phyloP scores from a whole-genome alignment of 352 stramenopile genomes.

The Phytophthora syringae region DNA sequence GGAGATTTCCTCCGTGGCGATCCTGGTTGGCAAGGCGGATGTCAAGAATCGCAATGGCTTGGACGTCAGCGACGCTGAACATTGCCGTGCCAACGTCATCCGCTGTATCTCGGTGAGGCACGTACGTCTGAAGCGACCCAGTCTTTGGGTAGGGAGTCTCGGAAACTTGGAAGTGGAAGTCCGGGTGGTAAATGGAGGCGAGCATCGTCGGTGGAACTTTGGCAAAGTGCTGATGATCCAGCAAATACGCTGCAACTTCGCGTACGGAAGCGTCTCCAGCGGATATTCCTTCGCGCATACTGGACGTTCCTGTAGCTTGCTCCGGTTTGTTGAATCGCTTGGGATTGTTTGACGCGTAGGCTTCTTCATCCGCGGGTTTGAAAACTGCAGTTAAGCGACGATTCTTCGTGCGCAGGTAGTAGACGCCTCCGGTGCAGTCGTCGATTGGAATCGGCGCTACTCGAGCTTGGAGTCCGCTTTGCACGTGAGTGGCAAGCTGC shows the following conservation, averaged over 20 bases:
- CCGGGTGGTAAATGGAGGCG: slow-evolving; percentile 40
- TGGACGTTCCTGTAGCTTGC: slow-evolving; percentile 4
- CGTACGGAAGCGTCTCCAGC: slow-evolving; percentile 54
- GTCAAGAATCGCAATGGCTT: slow-evolving; percentile 78
- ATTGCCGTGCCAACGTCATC: slow-evolving; percentile 59
- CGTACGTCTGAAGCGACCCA: slow-evolving; percentile 68
- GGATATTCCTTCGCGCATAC: slow-evolving; percentile 58
- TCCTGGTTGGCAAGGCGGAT: slow-evolving; percentile 86
- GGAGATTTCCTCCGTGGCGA: slow-evolving; percentile 79
- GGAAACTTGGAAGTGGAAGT: slow-evolving; percentile 39
- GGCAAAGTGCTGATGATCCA: slow-evolving; percentile 54
- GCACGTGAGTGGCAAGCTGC: slow-evolving; percentile 35
- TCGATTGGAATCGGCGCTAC: slow-evolving; percentile 53
- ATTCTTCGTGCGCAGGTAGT: slow-evolving; percentile 55
- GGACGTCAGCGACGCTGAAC: slow-evolving; percentile 61
- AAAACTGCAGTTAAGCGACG: slow-evolving; percentile 62
- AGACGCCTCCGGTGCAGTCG: slow-evolving; percentile 71
- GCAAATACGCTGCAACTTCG: slow-evolving; percentile 61
- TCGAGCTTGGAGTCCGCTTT: slow-evolving; percentile 38
- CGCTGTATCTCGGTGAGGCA: slow-evolving; percentile 64
- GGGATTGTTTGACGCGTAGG: slow-evolving; percentile 67
- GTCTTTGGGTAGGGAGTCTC: slow-evolving; percentile 35
- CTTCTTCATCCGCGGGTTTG: slow-evolving; percentile 73
- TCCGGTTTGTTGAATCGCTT: slow-evolving; percentile 41
- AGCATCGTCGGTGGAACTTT: slow-evolving; percentile 58